A percentile compares a stretch with the other conserved stretches of the same genome.
These are phyloP conservation scores for Calocera viscosa DNA, from an alignment of 768 basidiomycete species.

Conservation along the genomic window DNA sequence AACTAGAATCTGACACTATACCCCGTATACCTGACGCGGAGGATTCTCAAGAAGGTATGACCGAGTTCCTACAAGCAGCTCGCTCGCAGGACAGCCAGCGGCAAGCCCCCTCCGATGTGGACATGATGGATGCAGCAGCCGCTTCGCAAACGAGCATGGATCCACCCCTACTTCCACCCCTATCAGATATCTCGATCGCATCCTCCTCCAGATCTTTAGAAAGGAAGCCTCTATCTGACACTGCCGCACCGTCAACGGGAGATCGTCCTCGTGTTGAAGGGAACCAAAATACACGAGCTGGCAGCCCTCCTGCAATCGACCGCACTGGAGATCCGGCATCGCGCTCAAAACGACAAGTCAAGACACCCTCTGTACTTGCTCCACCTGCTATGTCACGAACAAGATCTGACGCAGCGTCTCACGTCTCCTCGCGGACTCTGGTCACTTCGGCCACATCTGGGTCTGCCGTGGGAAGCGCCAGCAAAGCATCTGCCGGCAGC, in stretches of 20 bases:
- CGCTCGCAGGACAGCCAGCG: not conserved
- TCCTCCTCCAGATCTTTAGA: not conserved
- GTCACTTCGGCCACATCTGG: not conserved
- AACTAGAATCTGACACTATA: not conserved
- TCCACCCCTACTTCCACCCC: not conserved
- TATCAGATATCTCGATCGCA: not conserved
- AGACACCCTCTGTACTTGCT: not conserved
- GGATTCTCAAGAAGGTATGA: not conserved
- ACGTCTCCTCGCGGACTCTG: not conserved
- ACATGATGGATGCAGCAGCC: not conserved
- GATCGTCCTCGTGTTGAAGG: not conserved
- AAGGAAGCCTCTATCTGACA: too few relatives aligned
- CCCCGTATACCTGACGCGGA: not conserved
- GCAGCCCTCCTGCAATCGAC: not conserved
- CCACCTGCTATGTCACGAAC: not conserved
- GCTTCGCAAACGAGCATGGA: not conserved
- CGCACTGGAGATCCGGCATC: not conserved
- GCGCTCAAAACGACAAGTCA: not conserved
- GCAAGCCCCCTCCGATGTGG: not conserved
- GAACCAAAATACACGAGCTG: not conserved
- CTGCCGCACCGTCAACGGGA: not conserved
- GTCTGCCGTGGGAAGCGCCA: not conserved
- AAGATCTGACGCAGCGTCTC: not conserved
- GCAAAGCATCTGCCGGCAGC: not conserved
- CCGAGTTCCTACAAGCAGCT: not conserved